Evolutionary conservation across 1,284 basidiomycete genomes (phyloP).

Genomic region (Ganoderma resinaceum): DNA sequence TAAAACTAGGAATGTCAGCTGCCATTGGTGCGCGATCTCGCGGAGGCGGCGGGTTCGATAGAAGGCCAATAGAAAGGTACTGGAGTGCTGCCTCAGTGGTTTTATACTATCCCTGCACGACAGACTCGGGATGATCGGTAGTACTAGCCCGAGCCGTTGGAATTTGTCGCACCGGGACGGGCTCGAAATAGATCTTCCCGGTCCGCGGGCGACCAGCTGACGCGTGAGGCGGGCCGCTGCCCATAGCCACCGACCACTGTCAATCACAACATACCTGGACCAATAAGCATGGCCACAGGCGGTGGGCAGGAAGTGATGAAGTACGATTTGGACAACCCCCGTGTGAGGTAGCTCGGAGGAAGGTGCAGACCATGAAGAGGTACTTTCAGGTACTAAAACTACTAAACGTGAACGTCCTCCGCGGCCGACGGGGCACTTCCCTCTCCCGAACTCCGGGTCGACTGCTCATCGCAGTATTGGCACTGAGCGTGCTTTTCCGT

Average conservation of each 20-base stretch:
- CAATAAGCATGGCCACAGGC: too few species aligned
- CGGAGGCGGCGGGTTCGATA: neutral
- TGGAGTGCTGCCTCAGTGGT: neutral
- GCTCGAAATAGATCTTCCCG: neutral
- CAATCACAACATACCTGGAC: too few species aligned
- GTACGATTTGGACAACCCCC: neutral
- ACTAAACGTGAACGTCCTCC: neutral
- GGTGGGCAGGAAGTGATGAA: too few species aligned
- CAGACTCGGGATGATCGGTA: neutral
- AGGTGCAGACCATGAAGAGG: neutral
- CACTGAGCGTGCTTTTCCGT: neutral
- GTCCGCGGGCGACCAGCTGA: conserved; percentile 3
- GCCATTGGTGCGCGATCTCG: conserved; percentile 15
- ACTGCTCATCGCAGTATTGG: neutral
- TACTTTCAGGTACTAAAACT: neutral
- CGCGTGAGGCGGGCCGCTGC: neutral
- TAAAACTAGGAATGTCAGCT: conserved; percentile 25
- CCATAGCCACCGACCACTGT: neutral
- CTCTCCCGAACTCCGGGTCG: neutral
- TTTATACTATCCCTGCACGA: neutral
- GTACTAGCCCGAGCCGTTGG: neutral
- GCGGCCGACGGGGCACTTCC: neutral
- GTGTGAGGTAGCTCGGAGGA: neutral
- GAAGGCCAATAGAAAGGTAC: neutral
- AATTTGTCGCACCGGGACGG: neutral